Conservation (phyloP, 495 filamentous ascomycete genomes). For the Podospora sp. region DNA sequence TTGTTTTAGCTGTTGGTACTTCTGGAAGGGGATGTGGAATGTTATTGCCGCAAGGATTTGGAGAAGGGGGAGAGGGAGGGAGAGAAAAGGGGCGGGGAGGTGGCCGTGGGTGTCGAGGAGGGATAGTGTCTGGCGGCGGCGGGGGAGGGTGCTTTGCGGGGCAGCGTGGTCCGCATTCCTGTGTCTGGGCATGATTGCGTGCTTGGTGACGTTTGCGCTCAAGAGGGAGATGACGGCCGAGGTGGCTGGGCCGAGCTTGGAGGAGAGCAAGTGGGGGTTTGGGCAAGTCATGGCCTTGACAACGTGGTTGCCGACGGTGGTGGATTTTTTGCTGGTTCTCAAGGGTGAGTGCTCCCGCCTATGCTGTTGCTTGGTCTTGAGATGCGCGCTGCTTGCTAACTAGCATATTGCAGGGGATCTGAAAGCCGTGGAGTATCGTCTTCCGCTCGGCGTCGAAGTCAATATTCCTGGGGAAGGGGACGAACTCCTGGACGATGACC, state of each 20-base stretch:
- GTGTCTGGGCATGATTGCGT: background rate
- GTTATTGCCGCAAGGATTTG: background rate
- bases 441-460: background rate
- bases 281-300: slow-evolving; percentile 5
- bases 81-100: no score
- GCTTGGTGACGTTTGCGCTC: slow-evolving; percentile 1
- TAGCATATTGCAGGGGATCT: background rate
- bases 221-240: slow-evolving; percentile 9
- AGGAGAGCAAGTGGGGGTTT: slow-evolving; percentile 9
- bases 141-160: background rate
- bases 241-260: background rate
- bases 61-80: no score
- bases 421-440: slow-evolving; percentile 5
- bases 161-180: background rate
- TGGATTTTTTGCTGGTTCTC: background rate
- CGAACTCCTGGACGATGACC: background rate
- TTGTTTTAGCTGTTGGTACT: no score
- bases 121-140: background rate
- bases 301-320: background rate
- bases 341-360: background rate
- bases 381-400: background rate
- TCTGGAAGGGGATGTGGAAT: no score
- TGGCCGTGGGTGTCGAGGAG: background rate
- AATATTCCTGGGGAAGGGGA: background rate
- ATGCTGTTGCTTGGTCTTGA: background rate